Percentiles rank a stretch among this genome's conserved stretches.
These are phyloP conservation scores for Aspergillus amoenus DNA, from an alignment of 2,329 filamentous ascomycete genomes.

Conservation along the genomic window DNA sequence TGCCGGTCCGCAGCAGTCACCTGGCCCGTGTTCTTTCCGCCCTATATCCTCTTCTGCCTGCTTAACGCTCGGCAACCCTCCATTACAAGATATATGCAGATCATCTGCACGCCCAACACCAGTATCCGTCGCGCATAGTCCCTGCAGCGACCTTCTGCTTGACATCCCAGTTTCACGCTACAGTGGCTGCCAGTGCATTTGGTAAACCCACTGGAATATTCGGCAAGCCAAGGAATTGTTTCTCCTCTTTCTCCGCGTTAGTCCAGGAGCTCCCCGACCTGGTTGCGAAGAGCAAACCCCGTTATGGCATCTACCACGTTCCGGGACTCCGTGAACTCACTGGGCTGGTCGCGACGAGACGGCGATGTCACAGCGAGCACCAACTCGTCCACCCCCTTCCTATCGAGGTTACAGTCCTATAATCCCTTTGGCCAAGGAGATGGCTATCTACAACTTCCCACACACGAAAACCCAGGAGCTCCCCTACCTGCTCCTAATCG, in stretches of 20 bases:
- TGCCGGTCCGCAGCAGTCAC: conserved; percentile 32
- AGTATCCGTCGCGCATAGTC: conserved; percentile 42
- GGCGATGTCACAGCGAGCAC: conserved; percentile 72
- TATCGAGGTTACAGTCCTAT: conserved; percentile 77
- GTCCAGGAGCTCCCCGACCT: background rate
- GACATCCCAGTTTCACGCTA: conserved; percentile 15
- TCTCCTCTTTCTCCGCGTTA: conserved; percentile 1
- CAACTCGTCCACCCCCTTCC: conserved; percentile 64
- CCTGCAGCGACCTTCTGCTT: conserved; percentile 39
- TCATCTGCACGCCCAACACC: conserved; percentile 51
- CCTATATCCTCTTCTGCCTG: conserved; percentile 21
- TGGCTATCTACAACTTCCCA: conserved; percentile 89
- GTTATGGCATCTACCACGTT: conserved; percentile 62
- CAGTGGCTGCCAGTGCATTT: conserved; percentile 14
- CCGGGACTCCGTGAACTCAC: conserved; percentile 87
- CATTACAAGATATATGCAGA: conserved; percentile 36
- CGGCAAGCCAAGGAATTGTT: conserved; percentile 20
- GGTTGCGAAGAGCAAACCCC: conserved; percentile 9
- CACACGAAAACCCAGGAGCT: conserved; percentile 76
- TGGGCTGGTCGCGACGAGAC: conserved; percentile 90
- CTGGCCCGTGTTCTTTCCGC: conserved; percentile 29
- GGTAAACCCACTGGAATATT: conserved; percentile 16
- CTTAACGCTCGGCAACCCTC: conserved; percentile 23
- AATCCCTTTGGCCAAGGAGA: conserved; percentile 79
- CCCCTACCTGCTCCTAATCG: conserved; percentile 80